A percentile compares a stretch with the other conserved stretches of the same genome.
Conservation (phyloP, 352 stramenopile genomes). For the Globisporangium solare region DNA sequence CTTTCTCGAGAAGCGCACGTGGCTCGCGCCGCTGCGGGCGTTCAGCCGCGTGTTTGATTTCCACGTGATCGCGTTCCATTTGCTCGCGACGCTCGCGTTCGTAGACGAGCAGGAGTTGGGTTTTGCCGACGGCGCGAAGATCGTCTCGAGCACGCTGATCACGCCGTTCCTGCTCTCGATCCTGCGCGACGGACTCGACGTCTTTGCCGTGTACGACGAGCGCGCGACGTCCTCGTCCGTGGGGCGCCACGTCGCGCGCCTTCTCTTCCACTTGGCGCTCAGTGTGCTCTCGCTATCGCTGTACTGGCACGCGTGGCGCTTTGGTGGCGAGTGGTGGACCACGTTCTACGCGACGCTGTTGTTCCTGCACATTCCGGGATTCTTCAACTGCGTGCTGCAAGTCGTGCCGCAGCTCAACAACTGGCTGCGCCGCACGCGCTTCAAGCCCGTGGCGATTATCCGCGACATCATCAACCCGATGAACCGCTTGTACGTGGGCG, state of each 20-base stretch:
- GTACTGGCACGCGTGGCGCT: conserved; percentile 81
- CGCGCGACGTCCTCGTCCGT: conserved; percentile 45
- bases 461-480: conserved; percentile 91
- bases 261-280: conserved; percentile 67
- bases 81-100: conserved; percentile 92
- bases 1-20: conserved; percentile 97
- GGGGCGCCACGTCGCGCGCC: conserved; percentile 84
- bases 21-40: conserved; percentile 93
- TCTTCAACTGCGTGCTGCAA: conserved; percentile 75
- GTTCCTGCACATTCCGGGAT: conserved; percentile 60
- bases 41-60: conserved; percentile 97
- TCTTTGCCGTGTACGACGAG: conserved; percentile 74
- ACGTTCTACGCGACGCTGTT: conserved; percentile 54
- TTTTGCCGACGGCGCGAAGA: conserved; percentile 69
- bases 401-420: conserved; percentile 75
- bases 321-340: conserved; percentile 50
- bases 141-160: conserved; percentile 91
- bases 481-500: conserved; percentile 95
- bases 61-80: conserved; percentile 96
- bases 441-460: conserved; percentile 53
- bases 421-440: conserved; percentile 73
- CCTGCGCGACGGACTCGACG: conserved; percentile 90
- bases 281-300: conserved; percentile 60
- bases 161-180: conserved; percentile 88
- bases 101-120: conserved; percentile 89